Conservation (phyloP, 306 rosid genomes). For the Arachis stenosperma region DNA sequence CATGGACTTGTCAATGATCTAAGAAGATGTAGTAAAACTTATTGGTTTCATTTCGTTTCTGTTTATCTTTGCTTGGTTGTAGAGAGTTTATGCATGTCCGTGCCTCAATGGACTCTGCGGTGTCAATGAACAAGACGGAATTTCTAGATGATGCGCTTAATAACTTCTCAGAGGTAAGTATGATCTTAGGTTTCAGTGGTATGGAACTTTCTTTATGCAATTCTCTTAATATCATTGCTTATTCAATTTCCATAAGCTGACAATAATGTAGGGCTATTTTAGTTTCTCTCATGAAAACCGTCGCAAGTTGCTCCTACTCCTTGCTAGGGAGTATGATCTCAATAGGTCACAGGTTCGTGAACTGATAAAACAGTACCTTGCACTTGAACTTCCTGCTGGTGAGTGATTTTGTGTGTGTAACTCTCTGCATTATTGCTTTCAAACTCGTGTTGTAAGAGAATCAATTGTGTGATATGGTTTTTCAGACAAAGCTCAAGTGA, state of each 20-base stretch:
- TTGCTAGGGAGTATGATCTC: slow-evolving; percentile 86
- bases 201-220: background rate
- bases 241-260: slow-evolving; percentile 33
- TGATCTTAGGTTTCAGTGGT: background rate
- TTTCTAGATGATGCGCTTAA: slow-evolving; percentile 67
- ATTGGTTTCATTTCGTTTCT: background rate
- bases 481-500: slow-evolving; percentile 57
- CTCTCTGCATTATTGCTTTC: slow-evolving; percentile 19
- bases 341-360: slow-evolving; percentile 76
- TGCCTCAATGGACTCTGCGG: slow-evolving; percentile 76
- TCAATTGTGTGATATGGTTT: slow-evolving; percentile 25
- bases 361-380: slow-evolving; percentile 83
- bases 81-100: slow-evolving; percentile 73
- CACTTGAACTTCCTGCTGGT: slow-evolving; percentile 75
- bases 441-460: slow-evolving; percentile 26
- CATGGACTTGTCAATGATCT: background rate
- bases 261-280: slow-evolving; percentile 72
- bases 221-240: slow-evolving; percentile 12
- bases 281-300: slow-evolving; percentile 68
- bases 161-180: slow-evolving; percentile 72
- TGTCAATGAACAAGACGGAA: slow-evolving; percentile 76
- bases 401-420: slow-evolving; percentile 25
- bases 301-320: slow-evolving; percentile 61
- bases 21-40: background rate
- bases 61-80: slow-evolving; percentile 5